phyloP scores from a whole-genome alignment of 306 rosid species.

The Prunus davidiana region DNA sequence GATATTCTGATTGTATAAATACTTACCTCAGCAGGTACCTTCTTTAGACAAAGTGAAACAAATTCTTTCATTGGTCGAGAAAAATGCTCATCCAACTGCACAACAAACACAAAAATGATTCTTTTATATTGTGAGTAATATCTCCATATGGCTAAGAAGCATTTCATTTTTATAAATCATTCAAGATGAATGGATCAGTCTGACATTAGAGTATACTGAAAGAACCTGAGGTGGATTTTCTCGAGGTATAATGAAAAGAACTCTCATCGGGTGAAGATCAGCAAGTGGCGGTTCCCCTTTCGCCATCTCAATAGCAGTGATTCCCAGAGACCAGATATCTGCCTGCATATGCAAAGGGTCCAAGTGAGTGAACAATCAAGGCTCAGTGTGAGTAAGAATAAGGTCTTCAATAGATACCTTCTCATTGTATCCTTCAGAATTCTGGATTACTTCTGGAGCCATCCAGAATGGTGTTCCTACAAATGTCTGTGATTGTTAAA shows the following conservation, averaged over 20 bases:
- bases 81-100: conserved; percentile 98
- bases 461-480: conserved; percentile 99
- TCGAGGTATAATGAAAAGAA: conserved; percentile 95
- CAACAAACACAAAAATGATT: conserved; percentile 28
- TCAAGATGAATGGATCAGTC: background rate
- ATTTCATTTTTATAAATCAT: conserved; percentile 12
- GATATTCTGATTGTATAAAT: conserved; percentile 6
- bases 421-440: conserved; percentile 92
- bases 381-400: conserved; percentile 12
- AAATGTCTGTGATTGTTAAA: conserved; percentile 79
- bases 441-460: conserved; percentile 99
- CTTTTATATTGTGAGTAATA: conserved; percentile 10
- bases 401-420: conserved; percentile 54
- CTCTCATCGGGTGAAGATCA: conserved; percentile 99
- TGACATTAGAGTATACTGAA: background rate
- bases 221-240: conserved; percentile 98
- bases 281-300: conserved; percentile 99
- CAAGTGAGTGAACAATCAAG: conserved; percentile 22
- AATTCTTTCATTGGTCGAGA: conserved; percentile 95
- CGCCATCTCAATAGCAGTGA: conserved; percentile 98
- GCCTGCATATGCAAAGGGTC: conserved; percentile 64
- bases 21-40: conserved; percentile 92
- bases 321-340: conserved; percentile 98
- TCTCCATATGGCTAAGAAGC: conserved; percentile 10
- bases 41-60: conserved; percentile 88